Evolutionary conservation across 2,329 filamentous ascomycete species (phyloP).

Genomic region (Verticillium alfalfae): DNA sequence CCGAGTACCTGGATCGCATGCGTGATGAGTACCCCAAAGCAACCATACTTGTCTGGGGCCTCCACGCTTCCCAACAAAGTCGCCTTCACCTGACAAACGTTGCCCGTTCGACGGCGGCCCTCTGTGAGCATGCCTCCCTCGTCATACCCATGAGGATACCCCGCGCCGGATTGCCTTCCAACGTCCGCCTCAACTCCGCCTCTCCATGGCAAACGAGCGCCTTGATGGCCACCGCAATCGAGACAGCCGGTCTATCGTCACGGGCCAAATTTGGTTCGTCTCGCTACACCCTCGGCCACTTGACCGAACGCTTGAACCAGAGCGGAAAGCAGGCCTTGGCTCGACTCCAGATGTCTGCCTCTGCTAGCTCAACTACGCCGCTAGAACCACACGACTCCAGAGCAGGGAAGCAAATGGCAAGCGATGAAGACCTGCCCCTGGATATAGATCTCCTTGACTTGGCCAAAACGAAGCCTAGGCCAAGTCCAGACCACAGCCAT

Average conservation of each 20-base stretch:
- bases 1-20: conserved; percentile 68
- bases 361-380: conserved; percentile 15
- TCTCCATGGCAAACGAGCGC: conserved; percentile 80
- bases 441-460: conserved; percentile 23
- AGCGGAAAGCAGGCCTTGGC: conserved; percentile 78
- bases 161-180: conserved; percentile 47
- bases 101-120: conserved; percentile 63
- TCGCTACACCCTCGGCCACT: conserved; percentile 46
- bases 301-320: conserved; percentile 64
- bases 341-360: conserved; percentile 63
- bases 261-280: conserved; percentile 50
- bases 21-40: conserved; percentile 89
- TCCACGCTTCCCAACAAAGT: conserved; percentile 63
- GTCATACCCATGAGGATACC: conserved; percentile 70
- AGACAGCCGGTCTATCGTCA: conserved; percentile 72
- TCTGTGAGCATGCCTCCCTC: conserved; percentile 67
- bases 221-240: conserved; percentile 68
- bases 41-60: conserved; percentile 79
- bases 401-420: no score
- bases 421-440: conserved; percentile 5
- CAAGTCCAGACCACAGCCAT: conserved; percentile 8
- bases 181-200: conserved; percentile 52
- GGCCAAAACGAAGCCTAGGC: neutral
- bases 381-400: neutral
- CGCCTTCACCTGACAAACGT: conserved; percentile 65